phyloP scores from a whole-genome alignment of 768 basidiomycete genomes.

The Hypsizygus marmoreus region DNA sequence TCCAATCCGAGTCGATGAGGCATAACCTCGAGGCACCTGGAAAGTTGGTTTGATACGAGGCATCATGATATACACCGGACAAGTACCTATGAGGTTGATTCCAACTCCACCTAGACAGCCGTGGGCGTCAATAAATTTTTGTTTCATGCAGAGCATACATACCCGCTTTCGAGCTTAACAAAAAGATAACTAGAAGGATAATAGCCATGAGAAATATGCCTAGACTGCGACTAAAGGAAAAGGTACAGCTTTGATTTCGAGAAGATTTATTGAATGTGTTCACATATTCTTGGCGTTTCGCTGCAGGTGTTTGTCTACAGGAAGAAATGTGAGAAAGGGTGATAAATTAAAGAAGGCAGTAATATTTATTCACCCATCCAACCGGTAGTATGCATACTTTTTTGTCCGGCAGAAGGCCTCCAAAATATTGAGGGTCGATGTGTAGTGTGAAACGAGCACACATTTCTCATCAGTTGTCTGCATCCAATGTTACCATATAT shows the following conservation, averaged over 20 bases:
- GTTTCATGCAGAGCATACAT: background rate
- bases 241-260: constrained; percentile 71
- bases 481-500: background rate
- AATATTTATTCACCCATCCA: constrained; percentile 72
- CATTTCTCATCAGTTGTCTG: constrained; percentile 91
- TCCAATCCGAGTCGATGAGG: constrained; percentile 92
- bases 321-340: constrained; percentile 4
- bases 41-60: background rate
- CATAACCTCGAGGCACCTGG: constrained; percentile 81
- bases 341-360: background rate
- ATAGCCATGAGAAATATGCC: background rate
- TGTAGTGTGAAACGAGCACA: constrained; percentile 95
- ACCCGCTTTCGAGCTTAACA: constrained; percentile 90
- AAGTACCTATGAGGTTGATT: constrained; percentile 81
- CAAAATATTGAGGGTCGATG: constrained; percentile 89
- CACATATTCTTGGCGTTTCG: constrained; percentile 84
- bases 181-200: constrained; percentile 68
- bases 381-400: constrained; percentile 75
- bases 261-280: constrained; percentile 84
- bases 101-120: constrained; percentile 75
- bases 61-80: background rate
- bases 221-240: too few species aligned
- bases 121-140: background rate
- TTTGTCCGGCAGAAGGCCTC: constrained; percentile 82
- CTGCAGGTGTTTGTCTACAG: constrained; percentile 70